Base-by-base conservation (phyloP, 768 basidiomycete genomes). In the Lanmaoa rubissima region DNA sequence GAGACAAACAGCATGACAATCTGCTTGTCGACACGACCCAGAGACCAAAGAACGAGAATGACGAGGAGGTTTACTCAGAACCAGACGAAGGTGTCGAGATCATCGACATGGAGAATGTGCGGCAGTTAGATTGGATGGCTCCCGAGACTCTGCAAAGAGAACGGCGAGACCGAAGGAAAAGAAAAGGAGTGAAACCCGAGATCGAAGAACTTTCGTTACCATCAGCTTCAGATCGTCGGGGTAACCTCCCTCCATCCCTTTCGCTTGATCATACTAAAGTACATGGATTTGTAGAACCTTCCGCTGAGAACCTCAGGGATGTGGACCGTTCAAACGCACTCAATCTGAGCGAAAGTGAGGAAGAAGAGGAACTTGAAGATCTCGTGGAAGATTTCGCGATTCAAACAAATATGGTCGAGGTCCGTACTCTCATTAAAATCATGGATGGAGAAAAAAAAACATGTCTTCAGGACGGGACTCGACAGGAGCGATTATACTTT, bases 31-130 rank as follows among this genome's bases (percentile, higher is more conserved):
- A 71, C 45, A 71, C 68, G 53, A 55, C 48, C 9, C 51, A 64
- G 61, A 48, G 61, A 59, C 63, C 24, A 68, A 79, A 69, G 53
- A 46, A 13, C 2, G 75, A 75, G 46, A 78, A 81, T 17, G 83
- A 88, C 17, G 84, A 76, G 7, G 91, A 92, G 57, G 78, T 79
- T 19, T 92, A 93, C 71, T 94, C 92, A 17, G 92, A 94, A 57
- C 88, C 90, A 13, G 92, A 93, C 63, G 89, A 92, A 53, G 91
- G 89, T 12, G 87, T 92, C 26, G 89, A 92, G 73, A 91, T 93
- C 51, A 76, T 94, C 40, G 92, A 94, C 65, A 88, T 94, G 82
- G 84, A 86, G 32, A 79, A 86, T 55, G 84, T 94, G 32, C 74
- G 80, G 49, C 76, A 84, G 58, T 83, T 94, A 84, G 92, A 94